These are phyloP conservation scores for Boletus bicolor DNA, from an alignment of 768 basidiomycete species.

Conservation along the genomic window DNA sequence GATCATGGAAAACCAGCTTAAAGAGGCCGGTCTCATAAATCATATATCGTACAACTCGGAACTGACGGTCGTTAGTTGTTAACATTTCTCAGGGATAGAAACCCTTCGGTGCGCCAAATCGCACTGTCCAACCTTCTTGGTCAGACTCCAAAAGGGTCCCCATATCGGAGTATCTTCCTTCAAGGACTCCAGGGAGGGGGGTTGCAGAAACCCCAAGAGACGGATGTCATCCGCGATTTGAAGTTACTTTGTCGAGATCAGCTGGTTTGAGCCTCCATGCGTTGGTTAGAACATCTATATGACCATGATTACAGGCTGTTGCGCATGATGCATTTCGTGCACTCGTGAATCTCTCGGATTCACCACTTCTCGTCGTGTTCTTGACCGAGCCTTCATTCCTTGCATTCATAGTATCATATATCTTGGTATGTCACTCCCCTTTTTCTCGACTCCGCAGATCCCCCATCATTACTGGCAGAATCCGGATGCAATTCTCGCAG, in stretches of 20 bases:
- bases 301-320: constrained; percentile 52
- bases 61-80: constrained; percentile 53
- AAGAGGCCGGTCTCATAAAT: constrained; percentile 33
- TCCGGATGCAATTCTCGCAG: constrained; percentile 85
- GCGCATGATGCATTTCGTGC: constrained; percentile 96
- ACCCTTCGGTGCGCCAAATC: constrained; percentile 83
- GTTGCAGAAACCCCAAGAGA: constrained; percentile 57
- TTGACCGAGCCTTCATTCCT: constrained; percentile 75
- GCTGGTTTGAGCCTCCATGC: constrained; percentile 49
- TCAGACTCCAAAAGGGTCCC: constrained; percentile 70
- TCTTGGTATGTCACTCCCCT: constrained; percentile 59
- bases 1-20: constrained; percentile 37
- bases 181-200: constrained; percentile 55
- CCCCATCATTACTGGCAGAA: constrained; percentile 48
- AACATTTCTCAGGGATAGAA: constrained; percentile 80
- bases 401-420: constrained; percentile 82
- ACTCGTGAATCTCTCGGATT: constrained; percentile 90
- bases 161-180: constrained; percentile 75
- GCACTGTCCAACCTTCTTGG: constrained; percentile 81
- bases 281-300: constrained; percentile 12
- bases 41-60: neutral
- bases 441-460: constrained; percentile 5
- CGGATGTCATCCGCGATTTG: constrained; percentile 70
- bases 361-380: constrained; percentile 58
- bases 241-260: constrained; percentile 88